Conservation (phyloP, 2,329 filamentous ascomycete species). For the Alternaria sp. region DNA sequence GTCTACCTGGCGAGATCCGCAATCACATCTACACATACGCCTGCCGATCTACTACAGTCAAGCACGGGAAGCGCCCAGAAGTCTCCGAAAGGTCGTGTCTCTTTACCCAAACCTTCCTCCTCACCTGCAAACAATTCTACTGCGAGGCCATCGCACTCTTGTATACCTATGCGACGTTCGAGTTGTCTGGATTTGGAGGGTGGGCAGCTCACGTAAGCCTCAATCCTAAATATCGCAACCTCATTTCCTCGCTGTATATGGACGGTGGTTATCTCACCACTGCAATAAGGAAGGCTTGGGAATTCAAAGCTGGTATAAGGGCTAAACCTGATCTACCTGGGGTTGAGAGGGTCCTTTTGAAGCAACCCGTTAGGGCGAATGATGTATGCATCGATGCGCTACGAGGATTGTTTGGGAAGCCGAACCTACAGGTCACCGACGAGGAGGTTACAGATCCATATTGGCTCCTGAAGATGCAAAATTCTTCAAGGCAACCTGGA, state of each 20-base stretch:
- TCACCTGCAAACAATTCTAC: not conserved
- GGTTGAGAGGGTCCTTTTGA: too few relatives aligned
- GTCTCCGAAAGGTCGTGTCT: fast-evolving
- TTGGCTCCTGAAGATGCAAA: too few relatives aligned
- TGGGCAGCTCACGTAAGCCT: not conserved
- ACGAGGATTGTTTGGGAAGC: too few relatives aligned
- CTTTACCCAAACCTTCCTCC: not conserved
- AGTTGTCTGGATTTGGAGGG: not conserved
- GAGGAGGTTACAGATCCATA: too few relatives aligned
- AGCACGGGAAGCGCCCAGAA: not conserved
- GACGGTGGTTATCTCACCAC: too few relatives aligned
- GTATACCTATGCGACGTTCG: not conserved
- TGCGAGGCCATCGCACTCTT: not conserved
- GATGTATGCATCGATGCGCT: too few relatives aligned
- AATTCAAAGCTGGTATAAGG: too few relatives aligned
- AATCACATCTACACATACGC: not conserved
- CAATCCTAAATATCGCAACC: not conserved
- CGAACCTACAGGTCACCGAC: too few relatives aligned
- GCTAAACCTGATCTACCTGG: too few relatives aligned
- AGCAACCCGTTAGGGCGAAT: too few relatives aligned
- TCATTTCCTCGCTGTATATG: not conserved
- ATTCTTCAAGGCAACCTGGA: too few relatives aligned
- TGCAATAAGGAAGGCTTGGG: too few relatives aligned
- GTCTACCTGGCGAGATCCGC: not conserved
- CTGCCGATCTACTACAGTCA: not conserved